Base-by-base conservation (phyloP, 169 alveolate species). In the Cryptosporidium sp. region DNA sequence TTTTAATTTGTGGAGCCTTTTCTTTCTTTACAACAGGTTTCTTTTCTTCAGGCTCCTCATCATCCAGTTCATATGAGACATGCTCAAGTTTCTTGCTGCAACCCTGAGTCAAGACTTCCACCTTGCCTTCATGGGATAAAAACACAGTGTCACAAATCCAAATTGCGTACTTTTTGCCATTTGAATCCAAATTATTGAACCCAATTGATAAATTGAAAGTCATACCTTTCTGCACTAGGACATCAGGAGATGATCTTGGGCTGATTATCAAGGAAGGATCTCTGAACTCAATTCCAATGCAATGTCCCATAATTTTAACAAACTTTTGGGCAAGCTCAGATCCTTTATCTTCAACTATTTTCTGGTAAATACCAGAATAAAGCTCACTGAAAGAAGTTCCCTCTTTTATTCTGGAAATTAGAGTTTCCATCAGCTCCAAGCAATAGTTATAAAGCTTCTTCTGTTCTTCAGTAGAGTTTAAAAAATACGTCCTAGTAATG, bases 91-190 rank as follows among this genome's bases (percentile, higher is more conserved):
- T 93, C 84, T 94, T 95, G 52, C 96, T 94, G 18, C 93, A 93
- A 12, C 91, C 68, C 26, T 92, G 91, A 26, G 97, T 95, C 21
- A 95, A 84, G 50, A 95, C 93, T 43, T 50, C 86, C 21, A 84
- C 92, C 39, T 86, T 92, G 1, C 92, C 97, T 43, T 93, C 92
- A 0, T 62, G 71, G 31, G 96, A 80, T 33, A 95, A 92, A 65
- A 61, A 94, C 7, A 95, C 96, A 3, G 98, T 95, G 74, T 95
- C 98, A 45, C 97, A 95, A n/a, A 95, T 86, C 98, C 98, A 95
- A 6, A 94, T 93, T 33, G 98, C 97, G 58, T 92, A 95, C 71
- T 68, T 91, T 58, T 91, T 93, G 16, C 92, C 93, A 23, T 68
- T 87, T 12, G 92, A 94, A 21, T 80, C 69, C 21, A 95, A 86